Conservation (phyloP, 2,329 filamentous ascomycete genomes). For the Ascochyta pisi region DNA sequence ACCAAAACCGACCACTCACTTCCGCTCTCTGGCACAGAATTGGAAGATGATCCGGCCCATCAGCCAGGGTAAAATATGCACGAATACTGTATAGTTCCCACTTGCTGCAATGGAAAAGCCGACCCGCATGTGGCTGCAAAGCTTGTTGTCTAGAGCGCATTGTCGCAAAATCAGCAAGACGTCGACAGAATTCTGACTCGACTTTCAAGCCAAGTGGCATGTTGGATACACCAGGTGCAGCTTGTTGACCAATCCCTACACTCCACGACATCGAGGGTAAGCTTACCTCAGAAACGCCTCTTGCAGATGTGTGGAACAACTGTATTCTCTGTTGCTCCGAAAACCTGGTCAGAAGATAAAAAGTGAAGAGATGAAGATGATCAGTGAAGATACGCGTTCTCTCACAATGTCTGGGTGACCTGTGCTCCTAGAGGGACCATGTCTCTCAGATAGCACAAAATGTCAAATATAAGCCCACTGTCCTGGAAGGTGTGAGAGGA, state of each 20-base stretch:
- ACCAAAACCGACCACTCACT: background rate
- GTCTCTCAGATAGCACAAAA: no score
- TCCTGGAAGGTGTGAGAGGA: no score
- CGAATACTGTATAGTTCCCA: background rate
- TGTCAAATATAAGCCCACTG: no score
- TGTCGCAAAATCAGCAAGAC: background rate
- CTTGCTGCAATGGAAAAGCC: background rate
- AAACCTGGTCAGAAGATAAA: background rate
- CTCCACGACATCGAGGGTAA: slow-evolving; percentile 2
- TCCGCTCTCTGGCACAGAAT: background rate
- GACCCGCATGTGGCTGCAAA: background rate
- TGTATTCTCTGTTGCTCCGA: background rate
- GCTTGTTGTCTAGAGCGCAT: background rate
- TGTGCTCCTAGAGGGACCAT: no score
- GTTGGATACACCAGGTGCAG: background rate
- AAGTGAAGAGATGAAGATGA: no score
- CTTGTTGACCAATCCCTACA: background rate
- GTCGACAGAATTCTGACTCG: no score
- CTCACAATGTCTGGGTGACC: no score
- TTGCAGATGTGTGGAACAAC: background rate
- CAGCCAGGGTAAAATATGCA: background rate
- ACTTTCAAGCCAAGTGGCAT: background rate
- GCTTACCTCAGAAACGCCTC: slow-evolving; percentile 6
- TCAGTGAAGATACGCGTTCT: no score
- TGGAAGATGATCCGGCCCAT: background rate